Conservation (phyloP, 441 rosid genomes). For the Bocquillonia castaneifolia region DNA sequence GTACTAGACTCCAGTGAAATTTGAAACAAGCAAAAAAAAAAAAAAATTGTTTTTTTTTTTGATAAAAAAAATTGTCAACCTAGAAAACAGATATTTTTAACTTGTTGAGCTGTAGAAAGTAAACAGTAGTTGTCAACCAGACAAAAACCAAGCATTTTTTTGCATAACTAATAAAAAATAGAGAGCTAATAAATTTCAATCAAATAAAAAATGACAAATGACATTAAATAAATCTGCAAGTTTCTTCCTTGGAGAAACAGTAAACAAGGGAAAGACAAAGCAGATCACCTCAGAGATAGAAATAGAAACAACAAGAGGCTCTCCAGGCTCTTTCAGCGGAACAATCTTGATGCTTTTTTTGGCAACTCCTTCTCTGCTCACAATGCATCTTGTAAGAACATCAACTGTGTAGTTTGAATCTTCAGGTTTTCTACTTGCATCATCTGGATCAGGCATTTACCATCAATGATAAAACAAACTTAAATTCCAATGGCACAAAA, state of each 20-base stretch:
- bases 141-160: too few relatives aligned
- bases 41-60: too few relatives aligned
- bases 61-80: too few relatives aligned
- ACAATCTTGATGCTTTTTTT: conserved; percentile 59
- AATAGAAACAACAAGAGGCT: conserved; percentile 73
- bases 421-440: conserved; percentile 64
- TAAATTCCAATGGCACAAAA: conserved; percentile 1
- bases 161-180: too few relatives aligned
- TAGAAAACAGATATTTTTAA: too few relatives aligned
- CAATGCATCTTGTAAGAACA: conserved; percentile 81
- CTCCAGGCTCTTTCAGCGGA: conserved; percentile 70
- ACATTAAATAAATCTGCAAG: too few relatives aligned
- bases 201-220: not conserved
- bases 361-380: conserved; percentile 54
- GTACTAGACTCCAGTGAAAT: too few relatives aligned
- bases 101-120: too few relatives aligned
- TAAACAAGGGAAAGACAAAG: conserved; percentile 1
- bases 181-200: not conserved
- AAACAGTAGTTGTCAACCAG: too few relatives aligned
- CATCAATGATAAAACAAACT: conserved; percentile 10
- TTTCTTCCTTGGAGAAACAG: not conserved
- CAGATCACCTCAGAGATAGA: conserved; percentile 63
- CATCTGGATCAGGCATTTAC: conserved; percentile 47
- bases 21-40: too few relatives aligned
- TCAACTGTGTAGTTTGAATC: conserved; percentile 68